Conservation (phyloP, 1,139 yeast species). For the Candida tetrigidarum region DNA sequence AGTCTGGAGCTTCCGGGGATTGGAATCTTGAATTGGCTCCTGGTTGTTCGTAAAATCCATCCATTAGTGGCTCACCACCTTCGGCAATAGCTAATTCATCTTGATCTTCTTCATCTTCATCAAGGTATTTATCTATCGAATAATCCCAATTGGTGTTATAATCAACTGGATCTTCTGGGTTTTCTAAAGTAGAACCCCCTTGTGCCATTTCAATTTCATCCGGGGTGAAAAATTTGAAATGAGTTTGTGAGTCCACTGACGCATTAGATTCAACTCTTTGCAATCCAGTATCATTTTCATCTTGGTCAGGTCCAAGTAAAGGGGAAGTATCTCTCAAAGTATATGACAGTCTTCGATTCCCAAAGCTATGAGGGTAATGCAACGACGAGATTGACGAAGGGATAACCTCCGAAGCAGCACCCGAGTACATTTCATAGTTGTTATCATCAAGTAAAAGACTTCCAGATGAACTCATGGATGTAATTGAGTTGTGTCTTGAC, state of each 20-base stretch:
- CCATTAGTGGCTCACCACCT: not conserved
- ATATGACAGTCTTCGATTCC: constrained; percentile 28
- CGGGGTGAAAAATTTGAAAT: constrained; percentile 79
- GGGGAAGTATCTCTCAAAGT: constrained; percentile 44
- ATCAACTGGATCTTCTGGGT: constrained; percentile 55
- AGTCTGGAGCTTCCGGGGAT: constrained; percentile 27
- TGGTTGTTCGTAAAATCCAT: constrained; percentile 7
- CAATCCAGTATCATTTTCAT: constrained; percentile 25
- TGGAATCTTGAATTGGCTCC: constrained; percentile 13
- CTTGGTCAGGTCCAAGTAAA: constrained; percentile 30
- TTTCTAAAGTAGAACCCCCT: constrained; percentile 82
- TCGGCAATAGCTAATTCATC: constrained; percentile 2
- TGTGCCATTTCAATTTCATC: constrained; percentile 87
- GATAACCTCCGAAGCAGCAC: constrained; percentile 86
- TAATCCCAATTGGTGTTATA: constrained; percentile 75
- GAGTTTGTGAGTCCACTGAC: constrained; percentile 34
- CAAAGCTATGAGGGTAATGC: constrained; percentile 69
- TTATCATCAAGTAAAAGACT: constrained; percentile 47
- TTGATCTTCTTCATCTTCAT: constrained; percentile 21
- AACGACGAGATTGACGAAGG: constrained; percentile 91
- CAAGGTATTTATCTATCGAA: constrained; percentile 52
- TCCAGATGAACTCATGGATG: constrained; percentile 39
- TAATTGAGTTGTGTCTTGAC: constrained; percentile 45
- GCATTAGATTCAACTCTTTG: constrained; percentile 33
- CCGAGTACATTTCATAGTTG: constrained; percentile 79